Conservation (phyloP, 371 early-diverging fungal species). For the Circinella umbellata region DNA sequence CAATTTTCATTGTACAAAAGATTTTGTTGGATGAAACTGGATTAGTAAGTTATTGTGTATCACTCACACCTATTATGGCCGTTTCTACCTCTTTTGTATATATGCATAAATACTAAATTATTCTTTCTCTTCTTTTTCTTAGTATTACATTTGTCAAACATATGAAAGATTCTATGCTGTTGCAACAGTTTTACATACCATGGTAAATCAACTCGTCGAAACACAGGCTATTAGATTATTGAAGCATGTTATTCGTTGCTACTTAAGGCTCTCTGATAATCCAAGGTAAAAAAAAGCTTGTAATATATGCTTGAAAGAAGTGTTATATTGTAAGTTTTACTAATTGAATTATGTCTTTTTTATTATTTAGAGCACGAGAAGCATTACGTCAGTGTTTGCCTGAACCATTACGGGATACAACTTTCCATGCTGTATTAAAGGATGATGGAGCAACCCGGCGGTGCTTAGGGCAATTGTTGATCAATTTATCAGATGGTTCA, state of each 20-base stretch:
- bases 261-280: constrained; percentile 93
- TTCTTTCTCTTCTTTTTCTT: background rate
- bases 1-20: constrained; percentile 97
- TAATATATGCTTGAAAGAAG: background rate
- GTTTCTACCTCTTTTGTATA: background rate
- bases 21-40: constrained; percentile 96
- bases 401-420: constrained; percentile 80
- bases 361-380: constrained; percentile 72
- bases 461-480: constrained; percentile 67
- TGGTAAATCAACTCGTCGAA: constrained; percentile 92
- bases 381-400: constrained; percentile 90
- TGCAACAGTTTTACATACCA: constrained; percentile 91
- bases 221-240: constrained; percentile 86
- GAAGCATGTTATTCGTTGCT: constrained; percentile 96
- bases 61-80: no score
- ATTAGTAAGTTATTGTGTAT: constrained; percentile 54
- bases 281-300: constrained; percentile 57
- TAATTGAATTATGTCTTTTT: background rate
- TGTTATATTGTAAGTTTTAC: no score
- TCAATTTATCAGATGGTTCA: constrained; percentile 64
- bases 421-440: constrained; percentile 78
- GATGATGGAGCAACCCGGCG: constrained; percentile 86
- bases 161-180: constrained; percentile 98
- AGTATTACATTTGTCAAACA: constrained; percentile 95
- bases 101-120: background rate